These are phyloP conservation scores for Pseudotsuga menziesii DNA, from an alignment of 75 land plant genomes.

Conservation along the genomic window DNA sequence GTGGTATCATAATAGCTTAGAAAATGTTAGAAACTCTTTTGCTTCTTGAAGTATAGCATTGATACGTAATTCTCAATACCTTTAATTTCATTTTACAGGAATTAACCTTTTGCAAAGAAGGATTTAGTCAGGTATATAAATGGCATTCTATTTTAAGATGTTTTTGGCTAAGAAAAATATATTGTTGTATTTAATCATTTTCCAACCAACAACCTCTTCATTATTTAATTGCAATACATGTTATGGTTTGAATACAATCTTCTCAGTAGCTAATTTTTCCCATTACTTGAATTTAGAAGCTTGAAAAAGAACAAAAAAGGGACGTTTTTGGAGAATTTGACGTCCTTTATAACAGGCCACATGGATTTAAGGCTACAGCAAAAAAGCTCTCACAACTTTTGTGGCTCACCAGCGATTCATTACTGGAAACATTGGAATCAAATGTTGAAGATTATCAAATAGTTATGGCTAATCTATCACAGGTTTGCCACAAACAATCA, in stretches of 20 bases:
- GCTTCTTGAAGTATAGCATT: neutral
- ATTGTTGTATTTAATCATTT: neutral
- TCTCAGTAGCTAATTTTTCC: neutral
- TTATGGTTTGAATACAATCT: neutral
- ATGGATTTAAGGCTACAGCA: too few relatives aligned
- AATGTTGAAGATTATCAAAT: constrained; percentile 52
- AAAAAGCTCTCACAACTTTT: constrained; percentile 3
- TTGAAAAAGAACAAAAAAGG: constrained; percentile 12
- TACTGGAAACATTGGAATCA: constrained; percentile 43
- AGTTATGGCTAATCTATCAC: constrained; percentile 56
- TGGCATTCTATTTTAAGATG: neutral
- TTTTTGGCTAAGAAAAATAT: neutral
- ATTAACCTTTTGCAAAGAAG: neutral
- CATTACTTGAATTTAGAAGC: neutral
- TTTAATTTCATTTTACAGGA: neutral
- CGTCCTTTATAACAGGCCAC: too few relatives aligned
- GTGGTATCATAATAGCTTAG: constrained; percentile 1
- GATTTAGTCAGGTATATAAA: neutral
- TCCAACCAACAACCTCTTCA: neutral
- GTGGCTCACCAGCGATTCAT: constrained; percentile 41
- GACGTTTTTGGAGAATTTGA: too few relatives aligned
- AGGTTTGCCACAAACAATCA: constrained; percentile 23
- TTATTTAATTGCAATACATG: neutral
- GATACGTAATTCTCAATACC: too few relatives aligned
- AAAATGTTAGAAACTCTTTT: too few relatives aligned